Base-by-base conservation (phyloP, 1,284 basidiomycete species). In the Caloboletus firmus region DNA sequence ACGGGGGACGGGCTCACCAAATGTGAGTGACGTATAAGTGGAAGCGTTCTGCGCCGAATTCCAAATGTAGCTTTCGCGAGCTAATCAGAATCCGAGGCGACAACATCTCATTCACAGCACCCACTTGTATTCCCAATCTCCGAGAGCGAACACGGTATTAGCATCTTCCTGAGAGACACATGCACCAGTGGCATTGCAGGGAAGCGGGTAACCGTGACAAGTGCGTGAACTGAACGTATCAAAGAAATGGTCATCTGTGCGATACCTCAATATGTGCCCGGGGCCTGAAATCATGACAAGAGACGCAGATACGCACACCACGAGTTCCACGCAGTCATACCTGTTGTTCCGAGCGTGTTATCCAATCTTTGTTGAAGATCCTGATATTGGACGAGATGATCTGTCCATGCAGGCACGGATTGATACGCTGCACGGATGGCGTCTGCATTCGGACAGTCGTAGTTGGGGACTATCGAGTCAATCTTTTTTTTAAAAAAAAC, bases 121-220 rank as follows among this genome's bases (percentile, higher is more conserved):
- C 35, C 45, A 79, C 79, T 81, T 75, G 68, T 81, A 81, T 59
- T 81, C 79, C 60, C 76, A 79, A 57, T 81, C 78, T 12, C 70
- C 70, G 15, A 69, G 60, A 20, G 66, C 68, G 57, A 77, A 77
- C 5, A 81, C 80, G 12, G 59, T 64, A 10, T 66, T 58, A 2
- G 79, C 80, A 51, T 81, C 79, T 35, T 69, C 69, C 36, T 71
- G 70, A 1, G 75, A 71, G 15, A 81, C 72, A 57, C 79, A 81
- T 0, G 61, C 65, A 3, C 76, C 76, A 4, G 72, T 73, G 4
- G 72, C 59, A 56, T 80, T 81, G 57, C 79, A 81, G 0, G 79
- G 79, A 17, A 81, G 69, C 0, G 77, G 64, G 45, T 81, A 80
- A 1, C 73, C 74, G 53, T 79, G 63, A 58, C 79, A 81, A 7